Percentiles rank a stretch among this genome's conserved stretches.
phyloP scores from a whole-genome alignment of 2,329 filamentous ascomycete genomes.

The Fusarium incarnatum region DNA sequence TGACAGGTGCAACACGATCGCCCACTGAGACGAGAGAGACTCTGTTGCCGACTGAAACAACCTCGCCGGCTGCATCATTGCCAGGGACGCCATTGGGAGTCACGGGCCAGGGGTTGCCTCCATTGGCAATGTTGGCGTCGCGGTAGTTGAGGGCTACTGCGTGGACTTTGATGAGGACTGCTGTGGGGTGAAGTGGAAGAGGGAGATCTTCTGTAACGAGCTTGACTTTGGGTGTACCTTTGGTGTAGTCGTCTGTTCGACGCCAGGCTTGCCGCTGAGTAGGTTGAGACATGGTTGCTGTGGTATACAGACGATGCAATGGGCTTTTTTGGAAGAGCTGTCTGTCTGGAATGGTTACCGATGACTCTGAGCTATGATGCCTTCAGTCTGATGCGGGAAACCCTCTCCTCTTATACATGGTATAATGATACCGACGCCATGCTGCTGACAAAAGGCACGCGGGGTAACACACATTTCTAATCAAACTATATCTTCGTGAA shows the following conservation, averaged over 20 bases:
- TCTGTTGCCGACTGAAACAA: slow-evolving; percentile 53
- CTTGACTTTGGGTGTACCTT: slow-evolving; percentile 50
- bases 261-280: slow-evolving; percentile 44
- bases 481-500: background rate
- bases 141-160: slow-evolving; percentile 52
- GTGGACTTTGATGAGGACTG: slow-evolving; percentile 49
- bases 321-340: background rate
- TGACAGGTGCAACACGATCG: slow-evolving; percentile 54
- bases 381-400: background rate
- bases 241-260: slow-evolving; percentile 47
- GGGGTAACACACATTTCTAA: slow-evolving; percentile 10
- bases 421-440: background rate
- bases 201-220: slow-evolving; percentile 51
- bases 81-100: slow-evolving; percentile 49
- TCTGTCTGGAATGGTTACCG: too few species aligned
- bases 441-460: slow-evolving; percentile 7
- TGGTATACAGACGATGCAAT: too few species aligned
- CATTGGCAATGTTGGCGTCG: slow-evolving; percentile 53
- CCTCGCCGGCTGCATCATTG: slow-evolving; percentile 57
- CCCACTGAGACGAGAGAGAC: slow-evolving; percentile 50
- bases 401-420: background rate
- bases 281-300: slow-evolving; percentile 13
- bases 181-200: slow-evolving; percentile 47
- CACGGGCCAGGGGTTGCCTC: slow-evolving; percentile 56
- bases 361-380: background rate